A percentile compares a stretch with the other conserved stretches of the same genome.
These are phyloP conservation scores for Trichoderma parareesei DNA, from an alignment of 495 filamentous ascomycete species.

Conservation along the genomic window DNA sequence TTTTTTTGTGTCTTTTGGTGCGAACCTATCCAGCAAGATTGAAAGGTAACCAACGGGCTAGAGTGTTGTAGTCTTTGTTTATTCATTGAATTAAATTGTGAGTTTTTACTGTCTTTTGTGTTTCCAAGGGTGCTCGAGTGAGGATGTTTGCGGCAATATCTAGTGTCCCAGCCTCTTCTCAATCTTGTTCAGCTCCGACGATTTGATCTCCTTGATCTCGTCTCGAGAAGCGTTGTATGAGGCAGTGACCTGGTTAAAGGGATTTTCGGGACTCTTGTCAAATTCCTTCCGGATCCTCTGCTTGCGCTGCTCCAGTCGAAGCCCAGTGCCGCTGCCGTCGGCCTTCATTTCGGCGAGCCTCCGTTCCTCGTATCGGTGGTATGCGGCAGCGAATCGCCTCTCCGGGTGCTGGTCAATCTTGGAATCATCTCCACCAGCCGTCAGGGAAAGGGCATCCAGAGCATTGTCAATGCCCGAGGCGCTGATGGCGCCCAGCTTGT, in stretches of 20 bases:
- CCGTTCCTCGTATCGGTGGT: slow-evolving; percentile 77
- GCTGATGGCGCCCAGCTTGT: slow-evolving; percentile 48
- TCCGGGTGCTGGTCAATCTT: slow-evolving; percentile 86
- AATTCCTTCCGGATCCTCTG: slow-evolving; percentile 82
- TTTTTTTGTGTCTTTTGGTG: not conserved
- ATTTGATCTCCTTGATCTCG: slow-evolving; percentile 59
- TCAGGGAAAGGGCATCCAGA: slow-evolving; percentile 70
- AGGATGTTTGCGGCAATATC: slow-evolving; percentile 14
- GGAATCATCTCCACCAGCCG: slow-evolving; percentile 35
- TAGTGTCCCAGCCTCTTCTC: slow-evolving; percentile 53
- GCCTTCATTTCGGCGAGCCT: slow-evolving; percentile 74
- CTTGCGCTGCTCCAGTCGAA: slow-evolving; percentile 71
- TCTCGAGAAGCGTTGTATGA: slow-evolving; percentile 69
- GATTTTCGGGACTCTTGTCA: slow-evolving; percentile 82
- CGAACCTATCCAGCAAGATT: not conserved
- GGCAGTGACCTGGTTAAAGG: slow-evolving; percentile 74
- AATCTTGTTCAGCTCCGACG: slow-evolving; percentile 63
- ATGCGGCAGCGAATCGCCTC: slow-evolving; percentile 78
- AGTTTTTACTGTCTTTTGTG: not conserved
- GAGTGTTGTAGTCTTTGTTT: not conserved
- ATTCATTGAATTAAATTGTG: no score
- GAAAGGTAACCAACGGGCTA: not conserved
- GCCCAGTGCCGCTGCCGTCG: slow-evolving; percentile 60
- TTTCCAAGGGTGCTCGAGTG: not conserved
- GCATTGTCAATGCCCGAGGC: slow-evolving; percentile 87